These are phyloP conservation scores for Isochrysis galbana DNA, from an alignment of 78 protist species.

Conservation along the genomic window DNA sequence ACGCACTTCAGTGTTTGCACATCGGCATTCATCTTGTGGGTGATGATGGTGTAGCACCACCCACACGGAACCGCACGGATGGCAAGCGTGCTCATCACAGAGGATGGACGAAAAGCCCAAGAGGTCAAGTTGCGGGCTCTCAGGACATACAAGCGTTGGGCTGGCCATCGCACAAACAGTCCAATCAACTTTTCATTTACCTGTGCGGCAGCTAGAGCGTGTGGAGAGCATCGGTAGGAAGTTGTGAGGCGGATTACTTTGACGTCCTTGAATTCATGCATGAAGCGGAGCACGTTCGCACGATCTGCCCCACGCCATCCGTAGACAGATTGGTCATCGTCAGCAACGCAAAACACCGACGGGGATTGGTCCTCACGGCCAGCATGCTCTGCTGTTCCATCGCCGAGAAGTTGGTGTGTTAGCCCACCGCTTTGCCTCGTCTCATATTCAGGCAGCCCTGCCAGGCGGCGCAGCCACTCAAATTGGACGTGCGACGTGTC, in stretches of 20 bases:
- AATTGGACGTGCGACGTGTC: not conserved
- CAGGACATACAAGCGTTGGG: too few relatives aligned
- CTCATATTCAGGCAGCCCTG: not conserved
- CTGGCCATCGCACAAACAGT: too few relatives aligned
- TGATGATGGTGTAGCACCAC: too few relatives aligned
- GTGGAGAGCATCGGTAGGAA: slow-evolving; percentile 17
- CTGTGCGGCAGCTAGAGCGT: not conserved
- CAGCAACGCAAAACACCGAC: not conserved
- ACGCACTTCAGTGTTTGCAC: too few relatives aligned
- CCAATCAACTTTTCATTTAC: too few relatives aligned
- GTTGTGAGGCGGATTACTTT: not conserved
- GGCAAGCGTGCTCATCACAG: too few relatives aligned
- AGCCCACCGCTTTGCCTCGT: not conserved
- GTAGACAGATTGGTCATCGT: not conserved
- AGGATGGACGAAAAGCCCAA: too few relatives aligned
- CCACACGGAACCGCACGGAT: too few relatives aligned
- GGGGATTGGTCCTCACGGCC: not conserved
- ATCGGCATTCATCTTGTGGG: too few relatives aligned
- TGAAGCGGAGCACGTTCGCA: slow-evolving; percentile 18
- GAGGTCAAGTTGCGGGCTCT: too few relatives aligned
- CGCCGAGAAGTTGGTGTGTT: not conserved
- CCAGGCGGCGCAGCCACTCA: not conserved
- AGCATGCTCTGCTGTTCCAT: not conserved
- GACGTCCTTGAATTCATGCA: not conserved
- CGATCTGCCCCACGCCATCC: slow-evolving; percentile 16